Evolutionary conservation across 2,329 filamentous ascomycete species (phyloP), one percentile per base, ranked within the genome.

Genomic region (Pseudogymnoascus sp.): DNA sequence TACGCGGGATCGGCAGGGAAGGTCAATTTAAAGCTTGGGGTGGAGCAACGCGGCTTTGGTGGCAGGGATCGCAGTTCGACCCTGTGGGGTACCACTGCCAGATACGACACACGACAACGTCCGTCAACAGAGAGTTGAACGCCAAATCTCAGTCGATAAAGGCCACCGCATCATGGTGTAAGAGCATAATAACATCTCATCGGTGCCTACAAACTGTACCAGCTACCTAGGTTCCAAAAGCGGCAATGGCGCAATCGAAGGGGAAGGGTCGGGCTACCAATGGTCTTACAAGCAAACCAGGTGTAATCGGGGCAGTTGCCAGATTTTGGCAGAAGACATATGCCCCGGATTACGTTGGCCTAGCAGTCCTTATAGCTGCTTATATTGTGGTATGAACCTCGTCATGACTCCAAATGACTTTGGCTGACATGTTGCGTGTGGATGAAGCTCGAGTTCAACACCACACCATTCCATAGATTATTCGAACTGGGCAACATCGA

Each of bases 381-480:
- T 95, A 90, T 75, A 75, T 89, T 16, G 70, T 87, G 64, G 85
- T 88, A 71, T 66, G 77, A 72, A 62, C 2, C 16, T 40, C 31
- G 6, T n/a, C 40, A 14, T 28, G 46, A 16, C 16, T 23, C 16
- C 6, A 7, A 21, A 31, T 38, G 23, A 11, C 21, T 21, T 28
- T 14, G 38, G 21, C 5, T 18, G 34, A 23, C 53, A 49, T 6
- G 2, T 25, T 16, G 23, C 53, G 46, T 63, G 56, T 23, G 31
- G 42, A 21, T 16, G 7, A 72, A 90, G 83, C 80, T 91, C 46
- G 81, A 86, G 75, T 78, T 89, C 69, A 80, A 89, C 68, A 82
- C 90, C 69, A 87, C 88, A 65, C 95, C 95, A 0, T 97, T 97
- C 74, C 92, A 97, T 75, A 91, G 91, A 77, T 89, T 97, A 85